Conservation (phyloP, 2,329 filamentous ascomycete genomes). For the Colletotrichum sidae region DNA sequence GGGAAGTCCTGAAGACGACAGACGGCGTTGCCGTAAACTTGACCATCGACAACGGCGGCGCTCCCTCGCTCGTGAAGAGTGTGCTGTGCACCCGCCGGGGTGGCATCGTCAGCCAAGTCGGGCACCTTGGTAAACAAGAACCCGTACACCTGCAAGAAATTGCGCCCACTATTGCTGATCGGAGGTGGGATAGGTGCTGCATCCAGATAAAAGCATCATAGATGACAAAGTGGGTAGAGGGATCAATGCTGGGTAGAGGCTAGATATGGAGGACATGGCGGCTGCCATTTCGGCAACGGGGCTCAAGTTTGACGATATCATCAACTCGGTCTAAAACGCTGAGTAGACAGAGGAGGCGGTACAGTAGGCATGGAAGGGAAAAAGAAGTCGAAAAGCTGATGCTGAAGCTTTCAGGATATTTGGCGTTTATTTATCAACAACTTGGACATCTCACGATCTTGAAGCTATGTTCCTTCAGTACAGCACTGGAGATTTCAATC, state of each 20-base stretch:
- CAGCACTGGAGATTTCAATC: too few relatives aligned
- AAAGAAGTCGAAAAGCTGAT: constrained; percentile 57
- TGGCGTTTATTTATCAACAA: too few relatives aligned
- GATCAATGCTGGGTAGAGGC: constrained; percentile 53
- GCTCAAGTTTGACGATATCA: constrained; percentile 51
- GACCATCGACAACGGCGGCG: constrained; percentile 54
- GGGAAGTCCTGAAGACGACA: constrained; percentile 47
- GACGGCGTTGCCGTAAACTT: constrained; percentile 49
- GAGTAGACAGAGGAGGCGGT: constrained; percentile 54
- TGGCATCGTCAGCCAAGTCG: constrained; percentile 55
- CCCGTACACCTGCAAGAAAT: constrained; percentile 47
- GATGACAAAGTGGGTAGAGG: constrained; percentile 41
- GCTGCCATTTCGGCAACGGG: constrained; percentile 21
- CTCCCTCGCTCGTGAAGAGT: constrained; percentile 50
- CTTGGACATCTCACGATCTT: too few relatives aligned
- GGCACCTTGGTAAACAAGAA: constrained; percentile 51
- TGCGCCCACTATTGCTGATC: constrained; percentile 50
- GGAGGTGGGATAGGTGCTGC: constrained; percentile 25
- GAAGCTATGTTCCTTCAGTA: too few relatives aligned
- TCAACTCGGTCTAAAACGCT: constrained; percentile 52
- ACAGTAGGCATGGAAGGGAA: constrained; percentile 54
- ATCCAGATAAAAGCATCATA: neutral
- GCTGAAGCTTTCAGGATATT: neutral
- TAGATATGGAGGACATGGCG: constrained; percentile 49
- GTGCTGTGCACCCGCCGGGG: constrained; percentile 54